These are phyloP conservation scores for Colletotrichum magnum DNA, from an alignment of 2,329 filamentous ascomycete species.

Conservation along the genomic window DNA sequence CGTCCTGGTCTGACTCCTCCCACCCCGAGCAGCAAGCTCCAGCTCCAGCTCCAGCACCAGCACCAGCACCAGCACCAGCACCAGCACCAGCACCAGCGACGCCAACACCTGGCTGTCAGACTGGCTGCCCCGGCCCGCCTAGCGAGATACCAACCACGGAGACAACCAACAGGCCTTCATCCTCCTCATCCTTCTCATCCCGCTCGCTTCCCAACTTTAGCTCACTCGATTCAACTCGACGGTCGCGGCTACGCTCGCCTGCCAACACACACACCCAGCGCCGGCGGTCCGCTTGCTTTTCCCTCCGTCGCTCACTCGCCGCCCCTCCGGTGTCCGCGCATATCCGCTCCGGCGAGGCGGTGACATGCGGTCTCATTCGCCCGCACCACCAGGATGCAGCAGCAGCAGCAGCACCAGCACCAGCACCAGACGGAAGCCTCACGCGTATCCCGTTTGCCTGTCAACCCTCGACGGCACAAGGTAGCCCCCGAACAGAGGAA, in stretches of 20 bases:
- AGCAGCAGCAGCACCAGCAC: conserved; percentile 38
- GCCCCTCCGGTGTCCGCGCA: conserved; percentile 1
- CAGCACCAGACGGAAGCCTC: conserved; percentile 32
- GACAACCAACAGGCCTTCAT: too few relatives aligned
- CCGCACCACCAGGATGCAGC: conserved; percentile 39
- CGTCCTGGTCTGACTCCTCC: neutral
- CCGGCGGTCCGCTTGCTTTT: neutral
- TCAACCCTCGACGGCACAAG: conserved; percentile 65
- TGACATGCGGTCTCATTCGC: conserved; percentile 38
- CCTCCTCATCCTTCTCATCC: too few relatives aligned
- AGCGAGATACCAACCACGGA: too few relatives aligned
- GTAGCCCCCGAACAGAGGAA: conserved; percentile 63
- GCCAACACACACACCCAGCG: neutral
- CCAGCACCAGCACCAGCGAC: neutral
- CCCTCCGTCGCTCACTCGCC: neutral
- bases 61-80: neutral
- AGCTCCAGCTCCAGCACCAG: too few relatives aligned
- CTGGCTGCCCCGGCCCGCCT: too few relatives aligned
- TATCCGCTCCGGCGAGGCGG: conserved; percentile 24
- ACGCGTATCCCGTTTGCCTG: conserved; percentile 56
- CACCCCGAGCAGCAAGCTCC: neutral
- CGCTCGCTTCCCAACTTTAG: too few relatives aligned
- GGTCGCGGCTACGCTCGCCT: too few relatives aligned
- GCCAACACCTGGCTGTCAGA: too few relatives aligned
- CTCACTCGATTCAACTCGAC: too few relatives aligned